These are phyloP conservation scores for Neonectria coccinea DNA, from an alignment of 2,329 filamentous ascomycete genomes.

Conservation along the genomic window DNA sequence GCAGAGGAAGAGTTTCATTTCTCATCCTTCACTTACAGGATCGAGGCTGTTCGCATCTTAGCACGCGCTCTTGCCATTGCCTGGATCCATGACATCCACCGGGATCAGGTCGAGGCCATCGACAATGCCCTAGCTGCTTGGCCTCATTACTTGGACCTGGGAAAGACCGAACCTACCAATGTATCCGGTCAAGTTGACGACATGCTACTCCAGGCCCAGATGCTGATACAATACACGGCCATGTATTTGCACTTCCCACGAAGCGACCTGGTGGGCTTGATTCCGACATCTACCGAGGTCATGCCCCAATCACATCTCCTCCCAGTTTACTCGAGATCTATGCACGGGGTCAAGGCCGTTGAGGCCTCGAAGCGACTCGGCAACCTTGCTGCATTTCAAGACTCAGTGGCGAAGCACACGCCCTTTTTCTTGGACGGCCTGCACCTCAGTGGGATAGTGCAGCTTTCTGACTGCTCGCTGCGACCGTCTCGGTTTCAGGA, in stretches of 20 bases:
- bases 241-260: constrained; percentile 41
- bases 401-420: constrained; percentile 37
- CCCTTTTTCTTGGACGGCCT: constrained; percentile 37
- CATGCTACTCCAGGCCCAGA: constrained; percentile 42
- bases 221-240: constrained; percentile 35
- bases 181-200: constrained; percentile 39
- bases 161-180: constrained; percentile 37
- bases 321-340: constrained; percentile 20
- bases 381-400: constrained; percentile 36
- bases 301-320: constrained; percentile 21
- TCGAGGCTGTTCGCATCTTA: constrained; percentile 37
- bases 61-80: constrained; percentile 33
- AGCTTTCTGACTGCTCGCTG: constrained; percentile 21
- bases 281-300: constrained; percentile 7
- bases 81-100: constrained; percentile 27
- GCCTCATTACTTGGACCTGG: constrained; percentile 33
- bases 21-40: constrained; percentile 41
- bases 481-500: neutral
- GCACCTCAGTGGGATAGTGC: constrained; percentile 35
- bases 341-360: constrained; percentile 41
- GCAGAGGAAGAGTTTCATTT: constrained; percentile 33
- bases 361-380: constrained; percentile 40
- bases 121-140: constrained; percentile 40
- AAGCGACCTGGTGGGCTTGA: constrained; percentile 9
- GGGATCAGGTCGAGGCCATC: constrained; percentile 37